Percentiles rank a stretch among this genome's conserved stretches.
phyloP scores from a whole-genome alignment of 306 rosid species.

The Bauhinia variegata region DNA sequence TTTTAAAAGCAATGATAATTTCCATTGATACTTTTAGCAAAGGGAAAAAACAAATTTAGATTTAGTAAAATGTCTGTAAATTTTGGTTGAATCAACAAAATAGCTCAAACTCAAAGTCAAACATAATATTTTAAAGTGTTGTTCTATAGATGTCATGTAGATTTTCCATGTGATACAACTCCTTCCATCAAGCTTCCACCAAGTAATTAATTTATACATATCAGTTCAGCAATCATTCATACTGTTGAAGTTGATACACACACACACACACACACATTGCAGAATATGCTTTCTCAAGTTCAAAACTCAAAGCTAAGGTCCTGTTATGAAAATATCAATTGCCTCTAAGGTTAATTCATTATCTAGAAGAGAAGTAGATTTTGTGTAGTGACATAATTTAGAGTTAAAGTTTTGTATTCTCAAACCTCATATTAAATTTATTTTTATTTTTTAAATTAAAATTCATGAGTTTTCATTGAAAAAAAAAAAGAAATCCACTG shows the following conservation, averaged over 20 bases:
- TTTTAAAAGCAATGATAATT: background rate
- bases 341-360: slow-evolving; percentile 72
- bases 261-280: background rate
- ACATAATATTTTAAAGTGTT: too few species aligned
- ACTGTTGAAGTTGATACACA: background rate
- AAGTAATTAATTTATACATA: background rate
- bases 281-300: too few species aligned
- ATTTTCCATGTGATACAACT: slow-evolving; percentile 1
- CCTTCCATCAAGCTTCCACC: background rate
- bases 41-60: too few species aligned
- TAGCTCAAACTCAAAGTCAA: too few species aligned
- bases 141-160: background rate
- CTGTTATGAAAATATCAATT: background rate
- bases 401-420: too few species aligned
- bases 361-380: too few species aligned
- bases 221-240: slow-evolving; percentile 6
- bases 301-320: background rate
- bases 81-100: too few species aligned
- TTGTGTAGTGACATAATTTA: too few species aligned
- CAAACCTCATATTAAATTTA: too few species aligned
- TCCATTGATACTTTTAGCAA: background rate
- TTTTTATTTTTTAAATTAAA: too few species aligned
- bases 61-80: background rate
- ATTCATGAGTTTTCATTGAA: too few species aligned
- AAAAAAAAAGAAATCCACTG: slow-evolving; percentile 61